Conservation (phyloP, 1,284 basidiomycete genomes). For the Sanguinoderma infundibulare region DNA sequence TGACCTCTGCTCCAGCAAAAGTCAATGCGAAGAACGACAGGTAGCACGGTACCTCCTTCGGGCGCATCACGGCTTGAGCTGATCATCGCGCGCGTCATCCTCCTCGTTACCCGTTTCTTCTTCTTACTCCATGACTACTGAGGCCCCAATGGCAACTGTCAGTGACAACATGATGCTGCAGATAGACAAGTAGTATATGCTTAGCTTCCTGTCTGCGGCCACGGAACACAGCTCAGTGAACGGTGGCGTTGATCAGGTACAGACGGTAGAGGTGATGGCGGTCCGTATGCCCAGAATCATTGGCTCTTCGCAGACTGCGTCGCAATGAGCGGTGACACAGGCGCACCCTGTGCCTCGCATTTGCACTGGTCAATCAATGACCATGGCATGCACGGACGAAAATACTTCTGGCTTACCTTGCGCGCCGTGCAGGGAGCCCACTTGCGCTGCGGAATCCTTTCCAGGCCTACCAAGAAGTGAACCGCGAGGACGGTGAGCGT, state of each 20-base stretch:
- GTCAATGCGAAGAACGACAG: conserved; percentile 66
- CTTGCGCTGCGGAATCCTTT: conserved; percentile 48
- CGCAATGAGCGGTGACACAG: not conserved
- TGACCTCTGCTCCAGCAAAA: conserved; percentile 67
- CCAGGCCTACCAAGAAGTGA: conserved; percentile 54
- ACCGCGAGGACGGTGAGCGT: conserved; percentile 57
- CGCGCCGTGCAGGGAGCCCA: conserved; percentile 59
- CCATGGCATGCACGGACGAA: conserved; percentile 32
- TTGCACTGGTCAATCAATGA: not conserved
- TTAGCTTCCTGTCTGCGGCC: not conserved
- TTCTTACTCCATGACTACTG: not conserved
- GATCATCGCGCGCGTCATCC: conserved; percentile 45
- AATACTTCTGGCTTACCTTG: conserved; percentile 41
- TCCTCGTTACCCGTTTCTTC: not conserved
- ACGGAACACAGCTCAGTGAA: not conserved
- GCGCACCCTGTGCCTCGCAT: not conserved
- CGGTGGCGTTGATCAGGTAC: not conserved
- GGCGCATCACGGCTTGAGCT: conserved; percentile 55
- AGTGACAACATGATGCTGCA: not conserved
- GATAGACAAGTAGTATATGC: too few species aligned
- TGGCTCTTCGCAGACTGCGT: not conserved
- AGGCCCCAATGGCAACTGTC: not conserved
- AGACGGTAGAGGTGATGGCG: not conserved
- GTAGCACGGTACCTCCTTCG: conserved; percentile 57
- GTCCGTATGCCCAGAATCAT: not conserved